These are phyloP conservation scores for Apiospora malaysiana DNA, from an alignment of 2,329 filamentous ascomycete species.

Conservation along the genomic window DNA sequence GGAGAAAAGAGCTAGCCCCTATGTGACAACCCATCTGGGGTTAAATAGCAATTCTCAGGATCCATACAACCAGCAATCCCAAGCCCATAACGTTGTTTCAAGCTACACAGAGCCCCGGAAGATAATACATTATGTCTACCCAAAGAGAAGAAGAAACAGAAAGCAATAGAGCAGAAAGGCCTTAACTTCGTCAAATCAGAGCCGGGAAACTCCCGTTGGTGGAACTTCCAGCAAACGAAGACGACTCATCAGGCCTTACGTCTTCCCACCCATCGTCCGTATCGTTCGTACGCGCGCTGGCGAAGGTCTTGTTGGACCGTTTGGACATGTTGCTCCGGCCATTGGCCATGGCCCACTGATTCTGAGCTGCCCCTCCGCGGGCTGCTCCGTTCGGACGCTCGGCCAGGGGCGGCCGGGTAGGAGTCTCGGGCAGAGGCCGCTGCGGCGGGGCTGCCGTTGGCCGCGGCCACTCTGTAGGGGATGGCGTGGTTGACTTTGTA, in stretches of 20 bases:
- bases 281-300: conserved; percentile 13
- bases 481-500: neutral
- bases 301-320: conserved; percentile 15
- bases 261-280: conserved; percentile 26
- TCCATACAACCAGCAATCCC: neutral
- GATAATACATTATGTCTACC: neutral
- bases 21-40: neutral
- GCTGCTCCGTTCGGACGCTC: conserved; percentile 20
- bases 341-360: neutral
- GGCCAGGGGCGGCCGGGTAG: conserved; percentile 20
- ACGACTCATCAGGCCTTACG: conserved; percentile 19
- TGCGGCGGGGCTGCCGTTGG: conserved; percentile 4
- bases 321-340: conserved; percentile 6
- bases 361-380: neutral
- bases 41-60: neutral
- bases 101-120: neutral
- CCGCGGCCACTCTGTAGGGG: conserved; percentile 16
- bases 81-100: neutral
- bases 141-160: neutral
- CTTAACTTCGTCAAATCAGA: conserved; percentile 17
- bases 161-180: neutral
- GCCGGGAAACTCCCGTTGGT: conserved; percentile 20
- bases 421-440: conserved; percentile 23
- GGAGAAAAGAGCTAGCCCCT: neutral
- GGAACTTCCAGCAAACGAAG: neutral